Evolutionary conservation across 2,329 filamentous ascomycete genomes (phyloP).

Genomic region (Rhexocercosporidium sp.): DNA sequence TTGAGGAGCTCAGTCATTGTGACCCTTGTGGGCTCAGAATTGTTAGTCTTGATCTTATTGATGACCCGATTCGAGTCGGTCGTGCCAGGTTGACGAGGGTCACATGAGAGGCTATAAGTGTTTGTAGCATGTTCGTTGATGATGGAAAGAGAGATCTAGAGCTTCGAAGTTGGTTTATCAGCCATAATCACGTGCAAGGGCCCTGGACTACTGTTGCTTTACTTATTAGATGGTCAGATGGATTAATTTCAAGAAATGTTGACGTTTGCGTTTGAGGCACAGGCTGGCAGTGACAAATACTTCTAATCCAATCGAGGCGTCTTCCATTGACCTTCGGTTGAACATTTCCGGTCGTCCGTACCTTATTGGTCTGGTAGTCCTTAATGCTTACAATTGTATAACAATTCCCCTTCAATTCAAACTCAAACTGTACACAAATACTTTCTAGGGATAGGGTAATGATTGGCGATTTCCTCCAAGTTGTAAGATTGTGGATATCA

Average conservation of each 20-base stretch:
- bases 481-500: neutral
- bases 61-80: neutral
- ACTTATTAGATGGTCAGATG: too few relatives aligned
- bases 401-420: neutral
- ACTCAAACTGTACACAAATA: neutral
- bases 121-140: neutral
- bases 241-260: neutral
- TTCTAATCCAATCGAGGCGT: neutral
- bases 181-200: neutral
- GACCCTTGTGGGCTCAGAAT: neutral
- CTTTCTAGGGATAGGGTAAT: too few relatives aligned
- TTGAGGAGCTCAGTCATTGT: neutral
- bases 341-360: neutral
- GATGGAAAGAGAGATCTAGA: neutral
- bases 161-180: neutral
- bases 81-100: neutral
- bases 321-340: neutral
- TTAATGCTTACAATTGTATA: too few relatives aligned
- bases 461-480: neutral
- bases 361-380: neutral
- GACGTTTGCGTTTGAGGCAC: neutral
- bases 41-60: neutral
- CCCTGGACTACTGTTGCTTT: neutral
- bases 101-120: neutral
- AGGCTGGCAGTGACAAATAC: slow-evolving; percentile 6